A percentile compares a stretch with the other conserved stretches of the same genome.
phyloP scores from a whole-genome alignment of 345 rosid species.

The Arabidopsis arenosa region DNA sequence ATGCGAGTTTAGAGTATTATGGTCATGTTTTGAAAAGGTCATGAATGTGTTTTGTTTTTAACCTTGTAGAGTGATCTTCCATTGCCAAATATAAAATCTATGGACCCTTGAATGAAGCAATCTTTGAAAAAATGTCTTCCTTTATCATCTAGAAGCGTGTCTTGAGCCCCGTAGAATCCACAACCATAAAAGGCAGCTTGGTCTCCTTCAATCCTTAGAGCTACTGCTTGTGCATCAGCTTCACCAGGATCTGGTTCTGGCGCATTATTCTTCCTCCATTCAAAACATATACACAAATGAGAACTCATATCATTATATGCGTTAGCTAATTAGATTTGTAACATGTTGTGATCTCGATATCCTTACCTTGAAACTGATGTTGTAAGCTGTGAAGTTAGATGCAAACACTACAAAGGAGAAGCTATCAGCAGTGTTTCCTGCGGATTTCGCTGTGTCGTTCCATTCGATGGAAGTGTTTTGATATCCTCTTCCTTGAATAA shows the following conservation, averaged over 20 bases:
- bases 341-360: not conserved
- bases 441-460: conserved; percentile 89
- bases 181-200: conserved; percentile 79
- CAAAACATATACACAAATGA: conserved; percentile 17
- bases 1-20: not conserved
- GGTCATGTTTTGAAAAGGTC: not conserved
- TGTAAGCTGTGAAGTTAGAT: conserved; percentile 72
- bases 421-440: conserved; percentile 69
- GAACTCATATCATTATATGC: not conserved
- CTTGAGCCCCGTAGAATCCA: conserved; percentile 91
- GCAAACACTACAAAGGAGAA: conserved; percentile 74
- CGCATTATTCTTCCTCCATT: conserved; percentile 64
- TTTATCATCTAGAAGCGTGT: conserved; percentile 74
- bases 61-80: conserved; percentile 64
- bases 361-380: conserved; percentile 79
- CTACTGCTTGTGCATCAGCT: conserved; percentile 80
- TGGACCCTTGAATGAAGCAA: conserved; percentile 86
- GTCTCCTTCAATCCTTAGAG: conserved; percentile 74
- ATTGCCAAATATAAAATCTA: conserved; percentile 83
- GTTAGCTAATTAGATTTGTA: not conserved
- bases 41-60: not conserved
- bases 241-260: conserved; percentile 68
- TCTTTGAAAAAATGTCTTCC: conserved; percentile 77
- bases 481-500: conserved; percentile 74
- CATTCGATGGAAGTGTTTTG: conserved; percentile 66